Evolutionary conservation across 2,329 filamentous ascomycete genomes (phyloP), one percentile per base, ranked within the genome.

Genomic region (Epicoccum nigrum): DNA sequence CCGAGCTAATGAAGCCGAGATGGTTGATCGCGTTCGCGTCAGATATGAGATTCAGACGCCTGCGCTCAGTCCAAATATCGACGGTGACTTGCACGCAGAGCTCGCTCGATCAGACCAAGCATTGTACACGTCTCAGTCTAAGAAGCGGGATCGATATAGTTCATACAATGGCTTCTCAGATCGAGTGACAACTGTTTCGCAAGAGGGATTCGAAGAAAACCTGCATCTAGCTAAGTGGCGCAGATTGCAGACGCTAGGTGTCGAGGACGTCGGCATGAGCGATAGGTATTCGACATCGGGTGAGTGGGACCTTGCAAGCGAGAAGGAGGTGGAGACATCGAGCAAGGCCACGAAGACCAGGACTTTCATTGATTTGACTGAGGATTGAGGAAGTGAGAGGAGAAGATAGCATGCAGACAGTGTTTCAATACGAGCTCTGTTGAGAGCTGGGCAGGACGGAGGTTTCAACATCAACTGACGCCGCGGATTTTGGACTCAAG

Each of bases 301-400:
- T 28, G 46, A 54, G 16, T 52, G 45, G 45, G 52, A 43, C 31
- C 54, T 53, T 9, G 35, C 51, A 11, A 51, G 35, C 12, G 59
- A 45, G 6, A 31, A 54, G 0, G 39, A 44, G 2, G 30, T 42
- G 2, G 19, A 12, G 13, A 7, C 15, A 4, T 7, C 13, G 7
- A 33, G 34, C 7, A n/a, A 32, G 15, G 30, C 17, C 4, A 15
- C 7, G n/a, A 39, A 34, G 9, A 21, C 32, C 11, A 43, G 32
- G 15, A 27, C 38, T 6, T 33, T 38, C 16, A 33, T 32, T 19
- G 16, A 43, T 27, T 38, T n/a, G 19, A 49, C 15, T 38, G 27
- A 49, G 6, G 23, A 5, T 12, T 19, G 9, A 19, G 3, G n/a
- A 27, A 8, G 19, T 19, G 33, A 35, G 12, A 21, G 4, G 17